Percentiles rank a stretch among this genome's conserved stretches.
These are phyloP conservation scores for Blastobotrys proliferans DNA, from an alignment of 1,139 yeast species.

Conservation along the genomic window DNA sequence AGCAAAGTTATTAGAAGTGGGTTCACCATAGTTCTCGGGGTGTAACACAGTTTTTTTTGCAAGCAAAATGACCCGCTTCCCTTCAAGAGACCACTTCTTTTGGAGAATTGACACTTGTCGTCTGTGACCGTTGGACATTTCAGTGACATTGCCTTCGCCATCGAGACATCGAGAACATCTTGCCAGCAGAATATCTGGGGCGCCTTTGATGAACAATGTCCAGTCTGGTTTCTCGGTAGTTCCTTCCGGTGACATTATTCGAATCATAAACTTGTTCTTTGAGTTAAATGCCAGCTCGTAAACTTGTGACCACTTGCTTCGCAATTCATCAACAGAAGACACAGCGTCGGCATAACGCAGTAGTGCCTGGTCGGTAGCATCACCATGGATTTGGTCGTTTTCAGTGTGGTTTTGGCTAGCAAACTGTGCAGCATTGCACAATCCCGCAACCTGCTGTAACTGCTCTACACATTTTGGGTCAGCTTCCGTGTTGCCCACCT, in stretches of 20 bases:
- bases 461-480: neutral
- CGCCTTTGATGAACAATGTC: conserved; percentile 65
- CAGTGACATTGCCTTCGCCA: conserved; percentile 19
- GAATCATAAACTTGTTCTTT: conserved; percentile 46
- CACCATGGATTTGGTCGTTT: conserved; percentile 55
- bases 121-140: conserved; percentile 35
- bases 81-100: conserved; percentile 31
- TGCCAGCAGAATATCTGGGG: conserved; percentile 64
- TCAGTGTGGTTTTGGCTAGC: neutral
- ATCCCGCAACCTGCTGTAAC: conserved; percentile 6
- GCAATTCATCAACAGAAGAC: conserved; percentile 4
- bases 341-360: conserved; percentile 64
- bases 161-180: conserved; percentile 61
- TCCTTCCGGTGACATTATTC: conserved; percentile 23
- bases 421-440: conserved; percentile 44
- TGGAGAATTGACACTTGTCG: conserved; percentile 3
- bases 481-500: neutral
- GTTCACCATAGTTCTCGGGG: conserved; percentile 5
- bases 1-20: conserved; percentile 26
- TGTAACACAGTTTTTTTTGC: conserved; percentile 37
- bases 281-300: conserved; percentile 43
- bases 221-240: conserved; percentile 35
- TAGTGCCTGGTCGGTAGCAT: conserved; percentile 80
- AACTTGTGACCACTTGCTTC: conserved; percentile 5
- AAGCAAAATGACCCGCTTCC: conserved; percentile 69